Base-by-base conservation (phyloP, 257 asterid genomes). In the Thymus quinquecostatus region DNA sequence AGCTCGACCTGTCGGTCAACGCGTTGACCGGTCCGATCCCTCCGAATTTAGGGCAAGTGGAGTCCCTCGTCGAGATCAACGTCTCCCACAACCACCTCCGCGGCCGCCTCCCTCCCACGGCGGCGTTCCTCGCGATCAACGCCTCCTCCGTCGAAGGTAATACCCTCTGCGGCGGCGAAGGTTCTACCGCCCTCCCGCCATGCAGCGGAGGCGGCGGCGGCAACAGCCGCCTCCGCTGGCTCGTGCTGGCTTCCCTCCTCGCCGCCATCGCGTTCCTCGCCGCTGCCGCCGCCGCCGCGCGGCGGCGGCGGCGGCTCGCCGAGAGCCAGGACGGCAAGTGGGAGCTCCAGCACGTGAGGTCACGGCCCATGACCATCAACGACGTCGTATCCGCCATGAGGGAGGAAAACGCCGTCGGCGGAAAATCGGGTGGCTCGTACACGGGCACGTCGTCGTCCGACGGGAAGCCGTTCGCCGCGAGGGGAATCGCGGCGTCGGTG, bases 1-100 rank as follows among this genome's bases (percentile, higher is more conserved):
- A 72, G 78, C 96, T 92, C 28, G 98, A 92, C 74, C 70, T 92
- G 66, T 88, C 97, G 2, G 77, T 54, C 49, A 92, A 92, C 56
- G 84, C 70, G 11, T 68, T 92, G 33, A 79, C 87, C 0, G 98
- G 98, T 0, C 57, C 74, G 74, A 83, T 92, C 32, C 97, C 97
- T 0, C 21, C 76, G 4, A 75, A 82, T 55, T 73, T 92, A 41
- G 98, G 98, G 0, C 66, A 68, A 34, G 84, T 85, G 1, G 88
- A 84, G 30, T 92, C 98, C 1, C 96, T 90, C 10, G 95, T 87
- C 60, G 81, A 82, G 53, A 85, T 92, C 0, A 92, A 92, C 49
- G 55, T 92, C 33, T 92, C 98, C 13, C 70, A 88, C 79, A 92
- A 92, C 49, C 92, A 83, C 63, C 79, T 92, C 5, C 81, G 62